Base-by-base conservation (phyloP, 1,284 basidiomycete species). In the Moniliophthora roreri region DNA sequence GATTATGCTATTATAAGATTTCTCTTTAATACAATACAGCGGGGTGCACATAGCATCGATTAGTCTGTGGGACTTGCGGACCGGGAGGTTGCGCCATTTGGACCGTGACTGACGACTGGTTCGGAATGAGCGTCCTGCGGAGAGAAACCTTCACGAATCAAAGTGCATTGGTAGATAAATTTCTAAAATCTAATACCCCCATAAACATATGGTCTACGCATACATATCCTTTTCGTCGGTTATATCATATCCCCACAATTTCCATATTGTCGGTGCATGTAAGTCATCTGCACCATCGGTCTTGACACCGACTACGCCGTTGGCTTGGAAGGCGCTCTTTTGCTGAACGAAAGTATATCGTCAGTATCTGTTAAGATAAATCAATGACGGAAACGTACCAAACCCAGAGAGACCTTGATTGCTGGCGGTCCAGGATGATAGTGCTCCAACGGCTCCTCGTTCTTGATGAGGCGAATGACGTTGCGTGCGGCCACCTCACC, bases 391-490 rank as follows among this genome's bases (percentile, higher is more conserved):
- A 15, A 6, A 60, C 64, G 55, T 28, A 67, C 67, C 56, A 83
- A 61, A 4, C 85, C 85, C 32, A 87, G 70, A 0, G 84, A 79
- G 21, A 87, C 69, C 66, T 85, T 86, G 73, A 88, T 87, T 56
- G 75, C 79, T 3, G 84, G 82, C 21, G 69, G 62, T 10, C 74
- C 72, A 34, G 78, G 76, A 23, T 56, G 63, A 63, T 87, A 87
- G 23, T 66, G 64, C 57, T 85, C 81, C 26, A 92, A 69, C 7
- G 77, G 63, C 47, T 70, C 64, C 6, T 60, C 63, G 5, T 54
- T 58, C 48, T 67, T 65, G 32, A 80, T 71, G 15, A 85, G 73
- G 50, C 64, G 66, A 4, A 84, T 38, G 34, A 85, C 71, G 57
- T 86, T 86, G 16, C 69, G 62, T 16, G 77, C 81, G 1, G 83